A percentile compares a stretch with the other conserved stretches of the same genome.
Evolutionary conservation across 176 grass and related monocot species (phyloP).

Genomic region (Triticum aestivum): IWGSC_CS_RefSeq_v2.1 NC_057814.1:206714149-206714648

Average conservation of each 20-base stretch:
- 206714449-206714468: not conserved
- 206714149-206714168: slow-evolving; percentile 96
- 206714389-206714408: not conserved
- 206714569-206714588: too few species aligned
- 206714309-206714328: not conserved
- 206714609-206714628: too few species aligned
- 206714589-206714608: too few species aligned
- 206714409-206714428: not conserved
- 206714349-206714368: slow-evolving; percentile 23
- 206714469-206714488: too few species aligned
- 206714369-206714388: slow-evolving; percentile 23
- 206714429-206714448: not conserved
- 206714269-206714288: slow-evolving; percentile 29
- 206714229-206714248: slow-evolving; percentile 29
- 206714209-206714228: not conserved
- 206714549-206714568: too few species aligned
- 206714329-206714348: slow-evolving; percentile 21
- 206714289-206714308: slow-evolving; percentile 3
- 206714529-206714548: too few species aligned
- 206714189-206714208: slow-evolving; percentile 52
- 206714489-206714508: too few species aligned
- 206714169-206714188: slow-evolving; percentile 98
- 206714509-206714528: too few species aligned
- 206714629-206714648: too few species aligned
- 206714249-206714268: slow-evolving; percentile 39